Evolutionary conservation across 2,329 filamentous ascomycete species (phyloP).

Genomic region (Colletotrichum chrysophilum): DNA sequence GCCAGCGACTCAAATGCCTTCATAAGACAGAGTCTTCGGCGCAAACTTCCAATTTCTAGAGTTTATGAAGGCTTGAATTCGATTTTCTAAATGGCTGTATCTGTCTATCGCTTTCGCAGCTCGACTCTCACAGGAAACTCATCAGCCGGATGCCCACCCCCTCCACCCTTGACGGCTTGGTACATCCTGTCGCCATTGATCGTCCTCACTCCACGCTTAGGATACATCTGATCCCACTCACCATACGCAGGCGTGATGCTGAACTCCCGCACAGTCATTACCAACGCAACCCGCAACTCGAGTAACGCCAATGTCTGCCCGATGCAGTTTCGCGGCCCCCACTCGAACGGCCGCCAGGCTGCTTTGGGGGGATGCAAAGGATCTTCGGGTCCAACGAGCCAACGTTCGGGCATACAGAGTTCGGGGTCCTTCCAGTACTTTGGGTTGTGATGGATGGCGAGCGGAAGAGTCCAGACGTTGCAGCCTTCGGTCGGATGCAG

Average conservation of each 20-base stretch:
- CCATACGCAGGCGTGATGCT: constrained; percentile 30
- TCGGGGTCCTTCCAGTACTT: constrained; percentile 46
- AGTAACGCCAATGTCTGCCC: constrained; percentile 44
- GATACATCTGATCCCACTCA: background rate
- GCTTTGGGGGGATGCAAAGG: constrained; percentile 27
- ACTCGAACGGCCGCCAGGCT: constrained; percentile 56
- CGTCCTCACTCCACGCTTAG: constrained; percentile 24
- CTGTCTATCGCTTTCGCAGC: background rate
- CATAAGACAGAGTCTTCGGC: background rate
- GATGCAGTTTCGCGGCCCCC: constrained; percentile 58
- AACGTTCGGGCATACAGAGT: constrained; percentile 54
- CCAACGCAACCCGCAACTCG: constrained; percentile 52
- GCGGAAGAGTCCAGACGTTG: constrained; percentile 45
- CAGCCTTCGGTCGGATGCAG: constrained; percentile 48
- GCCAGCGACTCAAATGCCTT: background rate
- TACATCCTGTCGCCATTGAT: constrained; percentile 10
- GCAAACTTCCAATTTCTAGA: accelerated
- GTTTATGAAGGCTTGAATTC: accelerated
- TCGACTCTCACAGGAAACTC: background rate
- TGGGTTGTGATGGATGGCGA: constrained; percentile 41
- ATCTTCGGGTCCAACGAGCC: constrained; percentile 29
- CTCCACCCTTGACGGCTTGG: background rate
- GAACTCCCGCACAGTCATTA: constrained; percentile 50
- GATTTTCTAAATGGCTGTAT: background rate
- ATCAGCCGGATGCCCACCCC: constrained; percentile 3